Conservation (phyloP, 306 rosid genomes). For the Acacia crassicarpa region DNA sequence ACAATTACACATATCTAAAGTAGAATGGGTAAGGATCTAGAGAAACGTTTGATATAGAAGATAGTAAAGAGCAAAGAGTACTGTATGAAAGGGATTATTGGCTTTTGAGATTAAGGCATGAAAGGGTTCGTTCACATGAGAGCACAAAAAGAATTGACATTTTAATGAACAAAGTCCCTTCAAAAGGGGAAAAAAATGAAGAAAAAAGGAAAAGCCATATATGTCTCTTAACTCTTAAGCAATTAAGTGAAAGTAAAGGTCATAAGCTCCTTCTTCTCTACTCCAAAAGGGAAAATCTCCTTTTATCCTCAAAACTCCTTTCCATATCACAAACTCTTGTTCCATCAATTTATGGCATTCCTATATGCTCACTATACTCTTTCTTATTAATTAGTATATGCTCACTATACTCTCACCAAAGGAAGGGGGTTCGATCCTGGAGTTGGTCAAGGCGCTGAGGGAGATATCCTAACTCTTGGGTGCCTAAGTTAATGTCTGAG, state of each 20-base stretch:
- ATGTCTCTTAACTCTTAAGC: constrained; percentile 31
- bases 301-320: constrained; percentile 36
- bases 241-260: constrained; percentile 31
- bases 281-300: constrained; percentile 45
- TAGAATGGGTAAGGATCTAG: too few relatives aligned
- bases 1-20: too few relatives aligned
- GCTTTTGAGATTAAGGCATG: constrained; percentile 9
- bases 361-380: neutral
- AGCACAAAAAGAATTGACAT: constrained; percentile 39
- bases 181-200: constrained; percentile 2
- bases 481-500: too few relatives aligned
- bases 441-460: too few relatives aligned
- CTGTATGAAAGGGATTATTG: neutral
- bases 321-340: constrained; percentile 26
- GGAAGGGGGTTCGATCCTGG: too few relatives aligned
- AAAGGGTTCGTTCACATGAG: constrained; percentile 34
- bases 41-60: neutral
- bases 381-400: neutral
- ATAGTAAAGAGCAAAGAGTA: neutral
- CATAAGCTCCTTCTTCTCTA: constrained; percentile 27
- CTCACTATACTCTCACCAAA: too few relatives aligned
- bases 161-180: constrained; percentile 24
- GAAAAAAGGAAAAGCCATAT: constrained; percentile 35
- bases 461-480: too few relatives aligned
- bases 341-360: neutral